Evolutionary conservation across 768 basidiomycete genomes (phyloP).

Genomic region (Astraeus odoratus): DNA sequence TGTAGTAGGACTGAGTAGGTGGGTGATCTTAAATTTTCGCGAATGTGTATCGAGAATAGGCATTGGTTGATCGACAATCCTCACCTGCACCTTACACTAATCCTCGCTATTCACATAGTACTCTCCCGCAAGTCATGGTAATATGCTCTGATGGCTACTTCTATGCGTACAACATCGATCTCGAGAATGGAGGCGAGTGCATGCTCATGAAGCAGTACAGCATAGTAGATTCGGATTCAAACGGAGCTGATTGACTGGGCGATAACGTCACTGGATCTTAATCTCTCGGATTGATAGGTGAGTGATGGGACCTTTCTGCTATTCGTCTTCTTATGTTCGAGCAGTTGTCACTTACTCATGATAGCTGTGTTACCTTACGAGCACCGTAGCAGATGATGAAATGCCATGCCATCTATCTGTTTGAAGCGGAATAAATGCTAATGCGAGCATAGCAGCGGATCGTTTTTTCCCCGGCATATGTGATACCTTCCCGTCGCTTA

Average conservation of each 20-base stretch:
- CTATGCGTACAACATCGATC: conserved; percentile 91
- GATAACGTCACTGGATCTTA: background rate
- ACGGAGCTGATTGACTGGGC: conserved; percentile 23
- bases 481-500: too few species aligned
- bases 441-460: too few species aligned
- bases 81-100: background rate
- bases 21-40: conserved; percentile 24
- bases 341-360: background rate
- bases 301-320: background rate
- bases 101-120: conserved; percentile 36
- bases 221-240: conserved; percentile 22
- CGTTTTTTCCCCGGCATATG: too few species aligned
- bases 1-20: conserved; percentile 88
- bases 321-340: background rate
- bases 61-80: background rate
- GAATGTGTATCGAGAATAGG: background rate
- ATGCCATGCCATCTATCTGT: background rate
- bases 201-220: conserved; percentile 91
- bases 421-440: background rate
- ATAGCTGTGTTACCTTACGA: background rate
- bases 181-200: conserved; percentile 95
- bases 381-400: background rate
- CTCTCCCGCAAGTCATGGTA: conserved; percentile 96
- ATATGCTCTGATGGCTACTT: conserved; percentile 93
- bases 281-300: background rate